Conservation (phyloP, 768 basidiomycete genomes). For the Tulasnella sp. region DNA sequence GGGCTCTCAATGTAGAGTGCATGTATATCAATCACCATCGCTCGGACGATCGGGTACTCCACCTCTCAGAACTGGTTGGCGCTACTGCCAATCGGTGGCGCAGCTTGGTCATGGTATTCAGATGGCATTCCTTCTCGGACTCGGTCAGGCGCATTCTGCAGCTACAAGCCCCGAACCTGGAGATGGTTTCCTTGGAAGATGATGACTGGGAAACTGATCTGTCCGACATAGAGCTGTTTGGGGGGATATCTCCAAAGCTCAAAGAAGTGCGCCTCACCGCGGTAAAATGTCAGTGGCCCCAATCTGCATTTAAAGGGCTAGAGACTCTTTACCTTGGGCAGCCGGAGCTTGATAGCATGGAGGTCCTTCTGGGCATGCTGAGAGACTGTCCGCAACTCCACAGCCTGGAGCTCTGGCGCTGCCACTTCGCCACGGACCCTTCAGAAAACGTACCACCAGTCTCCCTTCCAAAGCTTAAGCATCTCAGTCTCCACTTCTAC, state of each 20-base stretch:
- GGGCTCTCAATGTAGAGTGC: neutral
- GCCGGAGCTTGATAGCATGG: neutral
- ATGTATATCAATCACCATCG: too few relatives aligned
- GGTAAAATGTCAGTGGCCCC: neutral
- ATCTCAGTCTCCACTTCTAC: neutral
- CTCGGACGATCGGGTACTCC: too few relatives aligned
- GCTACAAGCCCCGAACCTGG: neutral
- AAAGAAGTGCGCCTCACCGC: neutral
- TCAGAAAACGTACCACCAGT: neutral
- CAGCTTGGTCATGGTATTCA: neutral
- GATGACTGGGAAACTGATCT: neutral
- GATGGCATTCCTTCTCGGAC: neutral
- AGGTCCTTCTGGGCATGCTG: neutral
- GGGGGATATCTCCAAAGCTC: neutral
- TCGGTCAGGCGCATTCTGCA: neutral
- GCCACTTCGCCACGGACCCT: neutral
- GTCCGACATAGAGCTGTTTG: neutral
- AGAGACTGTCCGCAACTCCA: neutral
- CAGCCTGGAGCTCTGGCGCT: neutral
- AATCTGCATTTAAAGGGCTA: neutral
- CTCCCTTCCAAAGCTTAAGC: neutral
- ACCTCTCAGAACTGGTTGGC: too few relatives aligned
- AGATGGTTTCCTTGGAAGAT: neutral
- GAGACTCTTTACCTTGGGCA: neutral
- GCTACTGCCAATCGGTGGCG: neutral